phyloP scores from a whole-genome alignment of 225 moss, liverwort and hornwort genomes.

The Marchantia paleacea region DNA sequence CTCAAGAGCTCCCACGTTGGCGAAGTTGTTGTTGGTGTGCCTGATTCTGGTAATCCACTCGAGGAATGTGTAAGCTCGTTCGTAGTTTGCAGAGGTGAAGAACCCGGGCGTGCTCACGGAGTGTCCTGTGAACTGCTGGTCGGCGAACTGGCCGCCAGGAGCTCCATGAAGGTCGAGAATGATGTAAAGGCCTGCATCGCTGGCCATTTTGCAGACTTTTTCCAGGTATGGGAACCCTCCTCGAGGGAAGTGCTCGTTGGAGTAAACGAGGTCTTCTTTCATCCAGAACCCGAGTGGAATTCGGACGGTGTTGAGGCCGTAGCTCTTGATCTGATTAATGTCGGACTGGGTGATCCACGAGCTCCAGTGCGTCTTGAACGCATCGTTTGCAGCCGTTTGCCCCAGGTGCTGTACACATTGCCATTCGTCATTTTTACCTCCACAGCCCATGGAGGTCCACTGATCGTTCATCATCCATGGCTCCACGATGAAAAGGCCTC shows the following conservation, averaged over 20 bases:
- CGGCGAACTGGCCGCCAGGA: conserved; percentile 14
- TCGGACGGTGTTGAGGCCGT: conserved; percentile 28
- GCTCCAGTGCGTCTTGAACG: conserved; percentile 21
- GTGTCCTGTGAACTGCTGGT: conserved; percentile 8
- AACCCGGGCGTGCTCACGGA: not conserved
- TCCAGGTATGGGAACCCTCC: conserved; percentile 12
- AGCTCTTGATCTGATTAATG: conserved; percentile 22
- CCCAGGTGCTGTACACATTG: conserved; percentile 4
- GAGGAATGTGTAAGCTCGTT: conserved; percentile 22
- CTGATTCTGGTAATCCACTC: conserved; percentile 21
- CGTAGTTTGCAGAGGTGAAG: not conserved
- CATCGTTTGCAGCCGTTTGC: conserved; percentile 5
- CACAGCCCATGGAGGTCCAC: conserved; percentile 23
- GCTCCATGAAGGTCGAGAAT: conserved; percentile 22
- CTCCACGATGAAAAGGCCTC: too few relatives aligned
- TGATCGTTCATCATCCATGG: too few relatives aligned
- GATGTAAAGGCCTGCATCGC: conserved; percentile 13
- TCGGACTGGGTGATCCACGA: conserved; percentile 21
- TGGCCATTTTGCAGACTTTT: conserved; percentile 4
- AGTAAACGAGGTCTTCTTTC: conserved; percentile 17
- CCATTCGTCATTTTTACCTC: not conserved
- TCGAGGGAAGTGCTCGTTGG: conserved; percentile 17
- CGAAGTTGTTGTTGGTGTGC: conserved; percentile 17
- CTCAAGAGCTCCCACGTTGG: conserved; percentile 27
- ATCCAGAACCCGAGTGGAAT: conserved; percentile 35